These are phyloP conservation scores for Clonostachys chloroleuca DNA, from an alignment of 2,329 filamentous ascomycete genomes.

Conservation along the genomic window DNA sequence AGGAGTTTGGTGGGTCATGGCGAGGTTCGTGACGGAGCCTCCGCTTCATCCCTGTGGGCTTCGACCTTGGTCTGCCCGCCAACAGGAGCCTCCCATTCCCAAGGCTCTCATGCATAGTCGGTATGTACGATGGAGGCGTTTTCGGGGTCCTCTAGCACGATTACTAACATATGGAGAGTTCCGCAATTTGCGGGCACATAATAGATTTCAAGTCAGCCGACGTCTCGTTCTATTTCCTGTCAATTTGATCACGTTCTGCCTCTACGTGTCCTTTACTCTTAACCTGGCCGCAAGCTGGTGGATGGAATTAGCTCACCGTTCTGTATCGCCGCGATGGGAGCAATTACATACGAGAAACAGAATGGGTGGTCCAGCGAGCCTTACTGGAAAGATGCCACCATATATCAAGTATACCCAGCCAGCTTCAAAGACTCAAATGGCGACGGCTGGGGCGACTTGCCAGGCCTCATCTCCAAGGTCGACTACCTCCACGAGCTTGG, in stretches of 20 bases:
- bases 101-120: background rate
- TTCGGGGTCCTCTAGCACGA: too few relatives aligned
- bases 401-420: slow-evolving; percentile 53
- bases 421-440: slow-evolving; percentile 53
- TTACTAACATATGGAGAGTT: too few relatives aligned
- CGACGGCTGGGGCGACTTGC: slow-evolving; percentile 63
- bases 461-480: slow-evolving; percentile 59
- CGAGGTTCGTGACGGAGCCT: too few relatives aligned
- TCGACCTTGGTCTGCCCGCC: too few relatives aligned
- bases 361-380: slow-evolving; percentile 21
- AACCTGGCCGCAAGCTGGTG: too few relatives aligned
- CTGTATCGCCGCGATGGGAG: slow-evolving; percentile 18
- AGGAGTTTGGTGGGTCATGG: too few relatives aligned
- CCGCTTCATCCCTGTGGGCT: too few relatives aligned
- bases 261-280: background rate
- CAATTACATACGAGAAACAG: slow-evolving; percentile 19
- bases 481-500: slow-evolving; percentile 61
- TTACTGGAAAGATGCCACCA: slow-evolving; percentile 37
- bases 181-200: too few relatives aligned
- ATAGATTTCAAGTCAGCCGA: too few relatives aligned
- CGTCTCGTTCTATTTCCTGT: too few relatives aligned
- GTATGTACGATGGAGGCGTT: background rate
- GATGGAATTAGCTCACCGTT: background rate
- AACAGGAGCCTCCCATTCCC: too few relatives aligned
- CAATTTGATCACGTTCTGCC: too few relatives aligned